Evolutionary conservation across 2,329 filamentous ascomycete genomes (phyloP), one percentile per base, ranked within the genome.

Genomic region (Penicillium sp.): DNA sequence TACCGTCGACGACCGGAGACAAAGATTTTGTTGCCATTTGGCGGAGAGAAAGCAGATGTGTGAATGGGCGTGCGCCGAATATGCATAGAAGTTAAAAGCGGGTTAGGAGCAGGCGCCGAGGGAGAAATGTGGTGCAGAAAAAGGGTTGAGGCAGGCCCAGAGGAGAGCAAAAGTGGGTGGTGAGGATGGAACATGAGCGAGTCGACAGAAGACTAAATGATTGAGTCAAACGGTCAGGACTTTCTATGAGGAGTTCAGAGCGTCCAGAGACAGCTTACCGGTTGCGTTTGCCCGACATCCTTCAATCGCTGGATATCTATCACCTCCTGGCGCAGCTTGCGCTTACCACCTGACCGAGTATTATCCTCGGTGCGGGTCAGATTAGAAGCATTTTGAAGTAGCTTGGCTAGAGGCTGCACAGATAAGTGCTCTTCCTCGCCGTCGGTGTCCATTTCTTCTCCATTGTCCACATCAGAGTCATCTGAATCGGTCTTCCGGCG

Each of bases 261-360:
- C 25, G n/a, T 11, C 9, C 6, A 11, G 25, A 5, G 25, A n/a
- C 12, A 27, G 12, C 71, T 61, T 66, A 75, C 76, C 33, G 79
- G 82, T 64, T 93, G 86, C 20, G 75, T 71, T 61, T 85, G 81
- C 15, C 85, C 77, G 48, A 96, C 83, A 61, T 95, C 88, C 61
- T 89, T 84, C 47, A 86, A 79, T 54, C 87, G 80, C 62, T 94
- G 86, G 45, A 98, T 94, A 61, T 93, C 85, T 51, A 98, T 74
- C 30, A 87, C 82, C 65, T 95, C 90, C 28, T 90, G 85, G 36
- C 85, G 81, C 42, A 96, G 72, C 57, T 84, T 87, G 54, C 80
- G 76, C 59, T 76, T 76, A 62, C 79, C 84, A 13, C 63, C 62
- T 13, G 68, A 54, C 3, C 67, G 66, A 13, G 68, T 70, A 14